These are phyloP conservation scores for Geotrichum histeridarum DNA, from an alignment of 1,139 yeast species.

Conservation along the genomic window DNA sequence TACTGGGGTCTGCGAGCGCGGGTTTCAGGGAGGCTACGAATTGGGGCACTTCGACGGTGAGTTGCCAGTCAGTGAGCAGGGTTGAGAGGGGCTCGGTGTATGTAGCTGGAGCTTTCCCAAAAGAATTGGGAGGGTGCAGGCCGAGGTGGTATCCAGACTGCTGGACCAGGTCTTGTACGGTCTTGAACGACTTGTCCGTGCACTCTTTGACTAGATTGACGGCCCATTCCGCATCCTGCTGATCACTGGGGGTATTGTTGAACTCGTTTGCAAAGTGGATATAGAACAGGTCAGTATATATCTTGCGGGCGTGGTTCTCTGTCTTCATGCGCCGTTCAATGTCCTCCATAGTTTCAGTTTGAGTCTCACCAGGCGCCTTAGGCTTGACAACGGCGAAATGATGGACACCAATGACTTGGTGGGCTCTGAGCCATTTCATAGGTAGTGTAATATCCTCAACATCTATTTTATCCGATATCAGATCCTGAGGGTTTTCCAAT, in stretches of 20 bases:
- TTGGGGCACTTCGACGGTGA: neutral
- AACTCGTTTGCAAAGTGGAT: slow-evolving; percentile 13
- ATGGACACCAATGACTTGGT: slow-evolving; percentile 3
- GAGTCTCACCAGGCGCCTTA: neutral
- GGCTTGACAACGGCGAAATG: slow-evolving; percentile 3
- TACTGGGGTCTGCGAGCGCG: neutral
- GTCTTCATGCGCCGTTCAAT: neutral
- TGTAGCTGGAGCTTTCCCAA: no score
- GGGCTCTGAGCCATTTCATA: slow-evolving; percentile 9
- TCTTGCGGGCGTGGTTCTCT: slow-evolving; percentile 7
- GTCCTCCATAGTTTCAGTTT: neutral
- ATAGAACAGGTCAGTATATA: slow-evolving; percentile 13
- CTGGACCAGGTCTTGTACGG: slow-evolving; percentile 4
- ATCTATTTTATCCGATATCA: neutral
- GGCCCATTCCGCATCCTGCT: neutral
- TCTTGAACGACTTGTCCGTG: slow-evolving; percentile 10
- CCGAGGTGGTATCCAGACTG: neutral
- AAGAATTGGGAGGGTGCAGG: no score
- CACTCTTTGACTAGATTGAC: neutral
- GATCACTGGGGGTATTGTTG: neutral
- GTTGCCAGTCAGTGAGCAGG: neutral
- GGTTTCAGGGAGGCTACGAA: neutral
- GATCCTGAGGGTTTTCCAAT: neutral
- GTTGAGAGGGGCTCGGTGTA: neutral
- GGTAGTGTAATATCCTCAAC: neutral